Conservation (phyloP, 1,284 basidiomycete species). For the Caloboletus inedulis region DNA sequence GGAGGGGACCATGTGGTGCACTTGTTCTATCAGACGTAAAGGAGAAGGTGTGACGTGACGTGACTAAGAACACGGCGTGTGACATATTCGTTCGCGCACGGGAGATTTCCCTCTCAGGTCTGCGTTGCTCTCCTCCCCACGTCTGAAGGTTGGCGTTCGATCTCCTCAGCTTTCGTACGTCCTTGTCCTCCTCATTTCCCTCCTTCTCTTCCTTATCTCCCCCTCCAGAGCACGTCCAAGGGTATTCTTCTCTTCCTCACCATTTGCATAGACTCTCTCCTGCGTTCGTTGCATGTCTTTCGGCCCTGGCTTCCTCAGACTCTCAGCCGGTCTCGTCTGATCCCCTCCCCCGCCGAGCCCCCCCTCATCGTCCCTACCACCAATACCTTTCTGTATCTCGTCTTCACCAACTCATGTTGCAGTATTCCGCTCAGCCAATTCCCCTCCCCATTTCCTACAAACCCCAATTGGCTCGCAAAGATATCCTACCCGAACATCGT, state of each 20-base stretch:
- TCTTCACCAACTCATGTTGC: constrained; percentile 56
- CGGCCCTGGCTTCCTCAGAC: constrained; percentile 48
- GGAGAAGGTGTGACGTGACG: neutral
- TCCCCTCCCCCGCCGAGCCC: constrained; percentile 27
- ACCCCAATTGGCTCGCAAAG: constrained; percentile 32
- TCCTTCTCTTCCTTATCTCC: no score
- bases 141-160: constrained; percentile 19
- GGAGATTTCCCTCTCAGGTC: constrained; percentile 18
- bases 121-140: constrained; percentile 30
- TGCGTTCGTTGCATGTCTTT: constrained; percentile 46
- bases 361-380: constrained; percentile 22
- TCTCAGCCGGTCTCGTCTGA: constrained; percentile 58
- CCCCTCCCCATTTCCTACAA: constrained; percentile 41
- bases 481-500: constrained; percentile 39
- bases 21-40: neutral
- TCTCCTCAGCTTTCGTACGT: constrained; percentile 21
- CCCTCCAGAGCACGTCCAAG: constrained; percentile 1
- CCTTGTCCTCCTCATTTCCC: constrained; percentile 12
- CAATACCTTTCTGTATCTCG: constrained; percentile 23
- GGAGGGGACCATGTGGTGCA: constrained; percentile 8
- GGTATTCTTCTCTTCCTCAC: constrained; percentile 12
- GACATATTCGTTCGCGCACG: constrained; percentile 8
- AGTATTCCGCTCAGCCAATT: constrained; percentile 60
- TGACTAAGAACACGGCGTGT: neutral
- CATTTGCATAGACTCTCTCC: constrained; percentile 22